phyloP scores from a whole-genome alignment of 352 stramenopile species.

The Phytophthora idaei region DNA sequence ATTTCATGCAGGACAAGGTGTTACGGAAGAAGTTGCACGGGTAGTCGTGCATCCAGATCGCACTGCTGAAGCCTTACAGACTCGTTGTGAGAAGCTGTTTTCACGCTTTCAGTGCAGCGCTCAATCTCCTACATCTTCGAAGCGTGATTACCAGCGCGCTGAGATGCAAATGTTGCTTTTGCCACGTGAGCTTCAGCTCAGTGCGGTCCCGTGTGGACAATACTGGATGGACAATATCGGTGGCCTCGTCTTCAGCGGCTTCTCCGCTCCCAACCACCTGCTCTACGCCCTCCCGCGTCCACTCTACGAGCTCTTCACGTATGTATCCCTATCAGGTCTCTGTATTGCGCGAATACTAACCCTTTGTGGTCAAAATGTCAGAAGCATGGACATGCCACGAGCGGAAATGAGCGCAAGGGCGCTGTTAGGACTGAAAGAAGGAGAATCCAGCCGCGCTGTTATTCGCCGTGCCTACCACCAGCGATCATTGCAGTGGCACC shows the following conservation, averaged over 20 bases:
- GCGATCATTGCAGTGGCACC: slow-evolving; percentile 72
- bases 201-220: slow-evolving; percentile 36
- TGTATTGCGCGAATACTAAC: neutral
- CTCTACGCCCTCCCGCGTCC: slow-evolving; percentile 50
- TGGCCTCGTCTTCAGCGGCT: slow-evolving; percentile 35
- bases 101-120: slow-evolving; percentile 37
- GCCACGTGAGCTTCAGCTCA: slow-evolving; percentile 23
- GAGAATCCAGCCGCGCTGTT: slow-evolving; percentile 42
- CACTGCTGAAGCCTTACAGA: slow-evolving; percentile 22
- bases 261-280: slow-evolving; percentile 8
- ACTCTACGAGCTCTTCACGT: slow-evolving; percentile 66
- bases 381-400: slow-evolving; percentile 42
- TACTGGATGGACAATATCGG: slow-evolving; percentile 46
- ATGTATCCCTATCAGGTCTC: slow-evolving; percentile 23
- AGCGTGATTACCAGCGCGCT: neutral
- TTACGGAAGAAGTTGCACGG: slow-evolving; percentile 44
- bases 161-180: slow-evolving; percentile 37
- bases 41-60: slow-evolving; percentile 48
- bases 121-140: neutral
- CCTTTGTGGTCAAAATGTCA: slow-evolving; percentile 15
- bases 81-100: slow-evolving; percentile 43
- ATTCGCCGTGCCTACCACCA: slow-evolving; percentile 67
- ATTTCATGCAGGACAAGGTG: slow-evolving; percentile 27
- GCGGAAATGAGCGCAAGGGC: slow-evolving; percentile 54
- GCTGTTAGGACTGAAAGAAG: slow-evolving; percentile 47